A percentile compares a stretch with the other conserved stretches of the same genome.
phyloP scores from a whole-genome alignment of 1,139 yeast species.

The Geotrichum candidum region DNA sequence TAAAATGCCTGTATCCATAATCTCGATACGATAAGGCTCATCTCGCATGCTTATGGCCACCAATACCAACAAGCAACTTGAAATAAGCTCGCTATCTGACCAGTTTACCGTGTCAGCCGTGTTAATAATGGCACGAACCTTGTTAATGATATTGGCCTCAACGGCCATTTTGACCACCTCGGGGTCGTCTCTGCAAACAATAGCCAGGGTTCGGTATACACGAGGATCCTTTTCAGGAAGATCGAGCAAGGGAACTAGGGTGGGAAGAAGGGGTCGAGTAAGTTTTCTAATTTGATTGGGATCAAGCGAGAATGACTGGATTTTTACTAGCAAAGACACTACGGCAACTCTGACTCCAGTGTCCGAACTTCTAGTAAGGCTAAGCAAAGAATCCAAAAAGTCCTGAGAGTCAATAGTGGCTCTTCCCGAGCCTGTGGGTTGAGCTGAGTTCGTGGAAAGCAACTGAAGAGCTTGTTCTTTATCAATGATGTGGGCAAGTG shows the following conservation, averaged over 20 bases:
- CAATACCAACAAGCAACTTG: constrained; percentile 30
- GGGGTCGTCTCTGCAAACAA: constrained; percentile 31
- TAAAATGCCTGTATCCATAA: constrained; percentile 33
- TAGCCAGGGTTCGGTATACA: constrained; percentile 29
- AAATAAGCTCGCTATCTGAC: constrained; percentile 25
- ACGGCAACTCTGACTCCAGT: constrained; percentile 32
- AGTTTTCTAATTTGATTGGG: constrained; percentile 25
- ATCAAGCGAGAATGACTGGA: constrained; percentile 25
- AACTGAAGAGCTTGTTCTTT: constrained; percentile 19
- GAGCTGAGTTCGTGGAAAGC: constrained; percentile 11
- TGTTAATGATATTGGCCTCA: constrained; percentile 33
- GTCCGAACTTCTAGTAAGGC: constrained; percentile 27
- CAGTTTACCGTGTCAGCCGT: constrained; percentile 21
- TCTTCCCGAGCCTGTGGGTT: constrained; percentile 16
- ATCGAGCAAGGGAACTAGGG: constrained; percentile 32
- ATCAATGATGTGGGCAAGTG: constrained; percentile 28
- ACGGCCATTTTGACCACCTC: constrained; percentile 33
- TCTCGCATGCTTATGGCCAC: constrained; percentile 35
- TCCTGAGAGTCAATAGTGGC: constrained; percentile 18
- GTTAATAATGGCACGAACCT: constrained; percentile 26
- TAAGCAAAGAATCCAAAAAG: constrained; percentile 25
- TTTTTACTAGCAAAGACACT: constrained; percentile 30
- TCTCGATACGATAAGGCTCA: constrained; percentile 32
- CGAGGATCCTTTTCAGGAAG: constrained; percentile 27
- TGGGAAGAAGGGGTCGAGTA: constrained; percentile 31